Evolutionary conservation across 2,329 filamentous ascomycete genomes (phyloP), one percentile per base, ranked within the genome.

Genomic region (Fusarium buharicum): DNA sequence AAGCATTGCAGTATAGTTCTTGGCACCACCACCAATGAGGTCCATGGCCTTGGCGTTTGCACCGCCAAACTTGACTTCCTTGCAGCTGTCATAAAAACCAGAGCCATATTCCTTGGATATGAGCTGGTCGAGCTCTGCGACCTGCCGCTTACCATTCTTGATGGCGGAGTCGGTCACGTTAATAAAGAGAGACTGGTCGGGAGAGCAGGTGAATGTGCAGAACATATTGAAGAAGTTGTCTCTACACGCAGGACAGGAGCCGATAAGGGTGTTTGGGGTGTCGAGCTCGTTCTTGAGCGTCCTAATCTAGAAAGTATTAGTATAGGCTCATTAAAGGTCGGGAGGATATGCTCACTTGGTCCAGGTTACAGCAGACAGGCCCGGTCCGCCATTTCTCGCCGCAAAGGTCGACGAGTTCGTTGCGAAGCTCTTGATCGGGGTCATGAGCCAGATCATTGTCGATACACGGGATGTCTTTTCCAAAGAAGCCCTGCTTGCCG

Each of bases 141-240:
- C 93, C n/a, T 92, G 76, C 2, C 73, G 74, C 67, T 86, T 86
- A 33, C 78, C 82, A 39, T 76, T 79, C 73, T 86, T 91, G 18
- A 84, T 76, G 62, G 86, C 84, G 0, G 89, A 90, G 49, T 88
- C 78, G 11, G 95, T 98, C 38, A 99, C 87, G 71, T 99, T 99
- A 74, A 99, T 82, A 73, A 99, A 99, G 0, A 96, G 81, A 0
- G 93, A 97, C 75, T 99, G 95, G 72, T 99, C 90, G 6, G 96
- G 94, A 5, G 95, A 99, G 80, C 96, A 99, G 3, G 93, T 98
- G 73, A 99, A 98, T 5, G 93, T 96, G 79, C 95, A 99, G 77
- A 99, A 99, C 39, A 96, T 83, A 79, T 99, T 96, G 82, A 92
- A 98, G 81, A 99, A 99, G 81, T 99, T 99, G 70, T 93, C 90